Percentiles rank a stretch among this genome's conserved stretches.
Conservation (phyloP, 345 rosid species). For the Eucalyptus marginata region DNA sequence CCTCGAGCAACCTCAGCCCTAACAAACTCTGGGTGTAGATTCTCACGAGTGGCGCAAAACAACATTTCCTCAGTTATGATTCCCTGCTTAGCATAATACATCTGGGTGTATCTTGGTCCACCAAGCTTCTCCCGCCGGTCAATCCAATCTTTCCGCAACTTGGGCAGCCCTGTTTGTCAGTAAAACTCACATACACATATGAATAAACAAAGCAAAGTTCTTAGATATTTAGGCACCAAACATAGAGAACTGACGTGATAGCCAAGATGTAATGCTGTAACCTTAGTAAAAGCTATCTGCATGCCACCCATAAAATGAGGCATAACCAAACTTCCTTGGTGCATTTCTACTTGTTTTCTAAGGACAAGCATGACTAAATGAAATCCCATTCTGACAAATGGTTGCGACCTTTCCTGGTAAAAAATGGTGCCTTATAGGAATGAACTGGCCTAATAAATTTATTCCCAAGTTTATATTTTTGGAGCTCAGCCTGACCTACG, state of each 20-base stretch:
- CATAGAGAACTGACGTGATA: neutral
- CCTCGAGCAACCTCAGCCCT: constrained; percentile 98
- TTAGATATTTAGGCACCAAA: neutral
- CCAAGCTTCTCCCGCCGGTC: constrained; percentile 71
- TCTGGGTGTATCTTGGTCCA: constrained; percentile 81
- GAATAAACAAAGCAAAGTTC: neutral
- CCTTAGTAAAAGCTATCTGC: neutral
- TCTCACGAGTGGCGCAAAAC: constrained; percentile 87
- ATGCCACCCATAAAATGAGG: neutral
- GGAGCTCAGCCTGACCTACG: neutral
- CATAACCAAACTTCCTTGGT: too few species aligned
- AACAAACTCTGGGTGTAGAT: constrained; percentile 93
- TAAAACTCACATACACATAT: neutral
- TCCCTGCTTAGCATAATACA: constrained; percentile 98
- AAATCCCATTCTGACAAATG: neutral
- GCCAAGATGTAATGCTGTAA: neutral
- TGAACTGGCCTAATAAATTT: neutral
- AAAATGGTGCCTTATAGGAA: neutral
- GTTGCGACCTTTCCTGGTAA: neutral
- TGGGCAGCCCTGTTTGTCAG: constrained; percentile 70
- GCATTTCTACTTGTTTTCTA: neutral
- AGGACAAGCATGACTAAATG: neutral
- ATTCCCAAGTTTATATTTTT: neutral
- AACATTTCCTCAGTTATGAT: constrained; percentile 93
- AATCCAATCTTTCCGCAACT: constrained; percentile 82